phyloP scores from a whole-genome alignment of 78 protist genomes.

The slime mould (Dictyostelium discoideum) region dicty_2.7 NC_007089.4:5957001-5957500 shows the following conservation, averaged over 20 bases:
- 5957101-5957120: too few relatives aligned
- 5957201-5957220: background rate
- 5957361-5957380: slow-evolving; percentile 34
- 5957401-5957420: slow-evolving; percentile 52
- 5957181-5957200: background rate
- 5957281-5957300: background rate
- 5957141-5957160: too few relatives aligned
- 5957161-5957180: too few relatives aligned
- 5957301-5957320: background rate
- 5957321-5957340: background rate
- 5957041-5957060: too few relatives aligned
- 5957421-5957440: slow-evolving; percentile 66
- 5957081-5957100: too few relatives aligned
- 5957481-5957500: slow-evolving; percentile 12
- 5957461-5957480: background rate
- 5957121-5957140: too few relatives aligned
- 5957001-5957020: too few relatives aligned
- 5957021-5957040: too few relatives aligned
- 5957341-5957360: background rate
- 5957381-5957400: slow-evolving; percentile 23
- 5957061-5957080: too few relatives aligned
- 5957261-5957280: background rate
- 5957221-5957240: background rate
- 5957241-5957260: slow-evolving; percentile 3
- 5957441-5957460: slow-evolving; percentile 83